A percentile compares a stretch with the other conserved stretches of the same genome.
These are phyloP conservation scores for Ophiosphaerella herpotricha DNA, from an alignment of 2,329 filamentous ascomycete species.

Conservation along the genomic window DNA sequence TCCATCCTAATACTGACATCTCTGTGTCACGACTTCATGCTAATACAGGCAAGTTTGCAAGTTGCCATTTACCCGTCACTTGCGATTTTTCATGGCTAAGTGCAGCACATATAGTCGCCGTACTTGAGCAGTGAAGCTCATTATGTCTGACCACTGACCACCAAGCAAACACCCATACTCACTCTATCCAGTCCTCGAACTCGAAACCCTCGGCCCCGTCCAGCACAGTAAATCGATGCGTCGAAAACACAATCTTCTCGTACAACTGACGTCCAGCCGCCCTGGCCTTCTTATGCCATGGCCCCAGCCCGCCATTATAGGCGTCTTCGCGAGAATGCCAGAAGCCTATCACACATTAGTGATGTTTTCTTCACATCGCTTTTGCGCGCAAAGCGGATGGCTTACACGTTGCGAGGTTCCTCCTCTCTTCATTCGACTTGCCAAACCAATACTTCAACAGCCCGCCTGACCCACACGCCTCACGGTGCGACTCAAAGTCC, in stretches of 20 bases:
- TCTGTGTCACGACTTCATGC: too few relatives aligned
- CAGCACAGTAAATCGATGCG: slow-evolving; percentile 62
- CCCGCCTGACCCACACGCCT: slow-evolving; percentile 78
- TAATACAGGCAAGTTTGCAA: too few relatives aligned
- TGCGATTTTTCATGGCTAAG: background rate
- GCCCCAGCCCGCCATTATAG: slow-evolving; percentile 63
- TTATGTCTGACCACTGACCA: background rate
- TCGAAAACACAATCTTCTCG: slow-evolving; percentile 48
- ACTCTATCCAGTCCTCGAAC: slow-evolving; percentile 37
- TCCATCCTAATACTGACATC: too few relatives aligned
- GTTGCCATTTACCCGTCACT: background rate
- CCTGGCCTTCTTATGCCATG: slow-evolving; percentile 61
- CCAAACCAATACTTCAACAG: slow-evolving; percentile 96
- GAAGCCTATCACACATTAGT: slow-evolving; percentile 59
- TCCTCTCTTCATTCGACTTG: slow-evolving; percentile 66
- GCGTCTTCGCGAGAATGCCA: slow-evolving; percentile 64
- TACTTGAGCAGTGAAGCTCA: background rate
- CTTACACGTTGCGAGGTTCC: slow-evolving; percentile 77
- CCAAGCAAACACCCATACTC: background rate
- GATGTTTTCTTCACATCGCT: background rate
- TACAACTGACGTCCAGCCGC: slow-evolving; percentile 55
- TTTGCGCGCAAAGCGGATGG: slow-evolving; percentile 10
- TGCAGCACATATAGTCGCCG: background rate
- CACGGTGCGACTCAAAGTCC: slow-evolving; percentile 78
- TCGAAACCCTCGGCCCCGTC: slow-evolving; percentile 67